phyloP scores from a whole-genome alignment of 257 asterid species.

The Avicennia marina region DNA sequence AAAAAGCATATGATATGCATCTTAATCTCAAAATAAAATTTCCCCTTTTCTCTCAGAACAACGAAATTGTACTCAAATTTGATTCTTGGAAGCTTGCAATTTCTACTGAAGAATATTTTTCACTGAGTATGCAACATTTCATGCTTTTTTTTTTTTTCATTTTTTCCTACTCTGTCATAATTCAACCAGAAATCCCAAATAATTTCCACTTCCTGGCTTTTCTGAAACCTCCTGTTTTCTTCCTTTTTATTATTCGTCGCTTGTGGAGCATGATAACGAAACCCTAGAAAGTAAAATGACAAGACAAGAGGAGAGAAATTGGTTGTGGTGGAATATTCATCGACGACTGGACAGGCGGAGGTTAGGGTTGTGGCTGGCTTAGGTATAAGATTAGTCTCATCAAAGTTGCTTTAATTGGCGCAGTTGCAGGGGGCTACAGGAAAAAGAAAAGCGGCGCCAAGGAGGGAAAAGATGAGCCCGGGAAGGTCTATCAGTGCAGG shows the following conservation, averaged over 20 bases:
- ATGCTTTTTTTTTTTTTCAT: too few species aligned
- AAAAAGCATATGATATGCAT: too few species aligned
- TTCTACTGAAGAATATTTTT: too few species aligned
- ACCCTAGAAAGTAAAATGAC: constrained; percentile 33
- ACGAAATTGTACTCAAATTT: too few species aligned
- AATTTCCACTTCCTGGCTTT: too few species aligned
- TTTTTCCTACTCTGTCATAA: too few species aligned
- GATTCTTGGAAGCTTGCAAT: too few species aligned
- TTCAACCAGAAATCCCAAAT: too few species aligned
- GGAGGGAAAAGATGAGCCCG: constrained; percentile 47
- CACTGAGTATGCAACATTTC: too few species aligned
- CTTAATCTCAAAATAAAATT: too few species aligned
- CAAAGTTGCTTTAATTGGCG: constrained; percentile 49
- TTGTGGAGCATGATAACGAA: constrained; percentile 27
- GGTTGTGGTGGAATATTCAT: constrained; percentile 14
- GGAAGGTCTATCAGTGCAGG: constrained; percentile 84
- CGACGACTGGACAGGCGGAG: too few species aligned
- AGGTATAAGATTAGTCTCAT: constrained; percentile 38
- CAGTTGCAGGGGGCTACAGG: constrained; percentile 35
- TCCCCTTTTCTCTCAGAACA: too few species aligned
- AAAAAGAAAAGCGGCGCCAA: constrained; percentile 83
- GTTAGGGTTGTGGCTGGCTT: constrained; percentile 10
- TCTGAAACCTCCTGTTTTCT: background rate
- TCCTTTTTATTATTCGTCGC: constrained; percentile 5
- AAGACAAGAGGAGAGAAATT: background rate